Conservation (phyloP, 805 yeast genomes). For the Komagataella pseudopastoris region DNA sequence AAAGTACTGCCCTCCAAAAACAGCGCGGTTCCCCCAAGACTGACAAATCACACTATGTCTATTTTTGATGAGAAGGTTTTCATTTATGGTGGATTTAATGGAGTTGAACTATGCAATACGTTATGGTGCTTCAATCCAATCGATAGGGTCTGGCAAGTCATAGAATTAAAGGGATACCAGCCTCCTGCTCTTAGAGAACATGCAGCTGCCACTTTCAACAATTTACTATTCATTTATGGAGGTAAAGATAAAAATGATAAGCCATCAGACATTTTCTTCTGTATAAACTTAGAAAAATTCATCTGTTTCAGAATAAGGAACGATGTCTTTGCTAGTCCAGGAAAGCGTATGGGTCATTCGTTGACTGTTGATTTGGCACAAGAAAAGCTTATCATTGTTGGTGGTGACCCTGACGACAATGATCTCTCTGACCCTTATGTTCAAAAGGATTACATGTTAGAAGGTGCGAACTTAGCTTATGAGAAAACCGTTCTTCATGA, state of each 20-base stretch:
- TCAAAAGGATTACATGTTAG: constrained; percentile 8
- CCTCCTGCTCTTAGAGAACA: constrained; percentile 92
- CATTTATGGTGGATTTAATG: constrained; percentile 82
- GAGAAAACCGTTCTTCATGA: constrained; percentile 21
- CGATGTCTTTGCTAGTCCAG: constrained; percentile 41
- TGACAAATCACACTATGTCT: constrained; percentile 85
- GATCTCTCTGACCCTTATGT: constrained; percentile 16
- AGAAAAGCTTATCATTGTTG: constrained; percentile 71
- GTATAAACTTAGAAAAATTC: constrained; percentile 60
- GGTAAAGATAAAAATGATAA: constrained; percentile 72
- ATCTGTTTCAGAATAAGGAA: constrained; percentile 49
- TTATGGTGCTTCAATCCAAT: constrained; percentile 71
- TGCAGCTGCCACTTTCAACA: constrained; percentile 67
- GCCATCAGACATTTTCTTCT: constrained; percentile 50
- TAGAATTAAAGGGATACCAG: constrained; percentile 47
- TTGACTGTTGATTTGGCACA: constrained; percentile 55
- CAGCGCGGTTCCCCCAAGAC: constrained; percentile 12
- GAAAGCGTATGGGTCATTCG: constrained; percentile 86
- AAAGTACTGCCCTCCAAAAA: constrained; percentile 38
- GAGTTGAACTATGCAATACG: constrained; percentile 56
- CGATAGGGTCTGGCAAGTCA: constrained; percentile 53
- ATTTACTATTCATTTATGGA: constrained; percentile 74
- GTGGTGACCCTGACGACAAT: constrained; percentile 75
- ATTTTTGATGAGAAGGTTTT: constrained; percentile 67
- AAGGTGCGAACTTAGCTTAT: constrained; percentile 16